Evolutionary conservation across 768 basidiomycete genomes (phyloP).

Genomic region (Leccinum fibrillosum): DNA sequence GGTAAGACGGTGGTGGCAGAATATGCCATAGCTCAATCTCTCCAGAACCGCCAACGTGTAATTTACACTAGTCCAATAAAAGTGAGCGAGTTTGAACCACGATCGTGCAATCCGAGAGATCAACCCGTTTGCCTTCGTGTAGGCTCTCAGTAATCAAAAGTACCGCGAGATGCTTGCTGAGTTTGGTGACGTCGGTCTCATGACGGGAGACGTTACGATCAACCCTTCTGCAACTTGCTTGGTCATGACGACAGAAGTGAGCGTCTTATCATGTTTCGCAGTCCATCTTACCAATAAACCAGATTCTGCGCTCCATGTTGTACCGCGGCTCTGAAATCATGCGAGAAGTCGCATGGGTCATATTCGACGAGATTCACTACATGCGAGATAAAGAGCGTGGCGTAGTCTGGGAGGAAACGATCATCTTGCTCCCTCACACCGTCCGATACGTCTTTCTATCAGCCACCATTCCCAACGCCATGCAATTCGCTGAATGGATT

Average conservation of each 20-base stretch:
- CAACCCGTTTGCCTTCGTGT: conserved; percentile 21
- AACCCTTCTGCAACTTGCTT: conserved; percentile 96
- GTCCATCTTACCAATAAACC: background rate
- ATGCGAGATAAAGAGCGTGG: conserved; percentile 99
- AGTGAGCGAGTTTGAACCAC: conserved; percentile 48
- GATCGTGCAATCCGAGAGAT: conserved; percentile 10
- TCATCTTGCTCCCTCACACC: conserved; percentile 92
- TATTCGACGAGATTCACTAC: conserved; percentile 99
- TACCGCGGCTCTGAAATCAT: conserved; percentile 98
- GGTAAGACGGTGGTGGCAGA: conserved; percentile 99
- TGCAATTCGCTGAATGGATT: conserved; percentile 99
- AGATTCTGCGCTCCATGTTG: conserved; percentile 98
- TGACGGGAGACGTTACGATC: conserved; percentile 99
- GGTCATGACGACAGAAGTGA: conserved; percentile 98
- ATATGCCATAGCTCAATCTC: conserved; percentile 96
- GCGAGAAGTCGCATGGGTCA: conserved; percentile 99
- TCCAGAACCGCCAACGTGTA: conserved; percentile 91
- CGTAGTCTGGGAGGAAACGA: conserved; percentile 99
- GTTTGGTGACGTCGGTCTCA: conserved; percentile 97
- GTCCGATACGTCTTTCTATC: conserved; percentile 99
- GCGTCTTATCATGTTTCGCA: background rate
- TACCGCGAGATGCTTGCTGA: conserved; percentile 97
- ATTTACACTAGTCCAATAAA: conserved; percentile 99
- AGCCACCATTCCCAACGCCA: conserved; percentile 98
- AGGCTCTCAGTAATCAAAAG: conserved; percentile 99